Percentiles rank a stretch among this genome's conserved stretches.
Conservation (phyloP, 495 filamentous ascomycete species). For the Aspergillus egyptiacus region DNA sequence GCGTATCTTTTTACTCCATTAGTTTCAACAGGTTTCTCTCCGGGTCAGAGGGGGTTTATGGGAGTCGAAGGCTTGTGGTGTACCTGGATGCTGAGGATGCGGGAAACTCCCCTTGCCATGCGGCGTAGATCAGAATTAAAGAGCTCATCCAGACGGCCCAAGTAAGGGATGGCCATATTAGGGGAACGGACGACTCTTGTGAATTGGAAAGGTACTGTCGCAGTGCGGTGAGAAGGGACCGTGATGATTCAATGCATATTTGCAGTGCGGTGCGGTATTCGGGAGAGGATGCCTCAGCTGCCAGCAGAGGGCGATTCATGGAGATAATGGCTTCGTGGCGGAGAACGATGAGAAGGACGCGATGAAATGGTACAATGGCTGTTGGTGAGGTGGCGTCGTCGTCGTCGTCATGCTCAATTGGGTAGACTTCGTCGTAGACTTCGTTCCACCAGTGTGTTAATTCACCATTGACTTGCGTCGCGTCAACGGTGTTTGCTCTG, state of each 20-base stretch:
- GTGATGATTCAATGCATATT: conserved; percentile 38
- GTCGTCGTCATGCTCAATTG: conserved; percentile 23
- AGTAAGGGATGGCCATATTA: conserved; percentile 44
- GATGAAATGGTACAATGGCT: conserved; percentile 28
- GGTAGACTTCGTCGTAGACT: conserved; percentile 39
- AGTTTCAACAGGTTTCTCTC: background rate
- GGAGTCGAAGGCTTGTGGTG: background rate
- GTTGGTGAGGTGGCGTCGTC: background rate
- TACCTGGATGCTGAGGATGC: conserved; percentile 20
- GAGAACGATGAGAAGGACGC: conserved; percentile 30
- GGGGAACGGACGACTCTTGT: conserved; percentile 16
- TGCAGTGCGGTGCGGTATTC: conserved; percentile 41
- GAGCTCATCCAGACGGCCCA: conserved; percentile 47
- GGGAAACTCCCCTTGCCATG: conserved; percentile 34
- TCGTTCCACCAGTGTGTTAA: conserved; percentile 44
- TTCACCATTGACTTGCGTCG: conserved; percentile 32
- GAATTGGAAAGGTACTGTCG: conserved; percentile 22
- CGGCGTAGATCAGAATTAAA: conserved; percentile 43
- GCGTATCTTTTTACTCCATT: conserved; percentile 26
- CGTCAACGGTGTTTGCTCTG: conserved; percentile 30
- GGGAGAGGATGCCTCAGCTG: conserved; percentile 27
- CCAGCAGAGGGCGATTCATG: conserved; percentile 39
- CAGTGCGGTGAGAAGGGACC: conserved; percentile 33
- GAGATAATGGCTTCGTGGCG: conserved; percentile 43
- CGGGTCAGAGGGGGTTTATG: too few relatives aligned